Evolutionary conservation across 1,139 yeast genomes (phyloP).

Genomic region (Blastobotrys persicus): DNA sequence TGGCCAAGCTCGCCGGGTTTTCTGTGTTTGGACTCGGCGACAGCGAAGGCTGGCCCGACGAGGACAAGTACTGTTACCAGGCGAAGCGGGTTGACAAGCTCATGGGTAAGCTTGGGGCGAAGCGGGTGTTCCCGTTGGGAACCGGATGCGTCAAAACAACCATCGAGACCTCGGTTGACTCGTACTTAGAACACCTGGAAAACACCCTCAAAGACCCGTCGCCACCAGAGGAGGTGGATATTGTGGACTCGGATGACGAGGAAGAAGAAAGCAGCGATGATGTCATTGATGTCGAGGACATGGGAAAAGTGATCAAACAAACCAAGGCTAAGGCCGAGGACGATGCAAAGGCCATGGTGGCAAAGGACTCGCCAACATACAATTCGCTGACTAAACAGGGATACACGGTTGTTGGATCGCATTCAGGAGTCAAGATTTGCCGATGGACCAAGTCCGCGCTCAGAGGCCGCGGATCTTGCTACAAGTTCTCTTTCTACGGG

Average conservation of each 20-base stretch:
- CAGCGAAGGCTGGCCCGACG: constrained; percentile 73
- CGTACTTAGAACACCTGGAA: constrained; percentile 64
- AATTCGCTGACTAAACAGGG: constrained; percentile 91
- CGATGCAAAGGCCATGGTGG: constrained; percentile 79
- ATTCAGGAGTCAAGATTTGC: constrained; percentile 92
- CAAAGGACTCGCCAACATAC: constrained; percentile 83
- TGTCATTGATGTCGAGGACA: constrained; percentile 80
- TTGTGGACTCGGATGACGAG: constrained; percentile 49
- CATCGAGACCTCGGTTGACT: constrained; percentile 56
- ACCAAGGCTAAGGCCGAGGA: constrained; percentile 27
- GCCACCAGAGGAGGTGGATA: constrained; percentile 43
- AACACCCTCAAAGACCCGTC: constrained; percentile 63
- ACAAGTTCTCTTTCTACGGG: constrained; percentile 89
- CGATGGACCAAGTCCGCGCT: constrained; percentile 96
- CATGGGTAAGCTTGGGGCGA: constrained; percentile 78
- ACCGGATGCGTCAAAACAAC: constrained; percentile 75
- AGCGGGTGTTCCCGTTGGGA: constrained; percentile 84
- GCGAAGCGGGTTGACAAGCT: constrained; percentile 72
- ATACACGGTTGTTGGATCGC: constrained; percentile 88
- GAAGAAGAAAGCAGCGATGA: constrained; percentile 42
- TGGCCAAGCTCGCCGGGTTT: constrained; percentile 64
- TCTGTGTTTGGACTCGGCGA: constrained; percentile 89
- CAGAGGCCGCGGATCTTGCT: constrained; percentile 92
- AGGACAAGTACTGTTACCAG: constrained; percentile 79
- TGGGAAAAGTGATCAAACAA: constrained; percentile 61